Base-by-base conservation (phyloP, 495 filamentous ascomycete species). In the Halenospora varia region DNA sequence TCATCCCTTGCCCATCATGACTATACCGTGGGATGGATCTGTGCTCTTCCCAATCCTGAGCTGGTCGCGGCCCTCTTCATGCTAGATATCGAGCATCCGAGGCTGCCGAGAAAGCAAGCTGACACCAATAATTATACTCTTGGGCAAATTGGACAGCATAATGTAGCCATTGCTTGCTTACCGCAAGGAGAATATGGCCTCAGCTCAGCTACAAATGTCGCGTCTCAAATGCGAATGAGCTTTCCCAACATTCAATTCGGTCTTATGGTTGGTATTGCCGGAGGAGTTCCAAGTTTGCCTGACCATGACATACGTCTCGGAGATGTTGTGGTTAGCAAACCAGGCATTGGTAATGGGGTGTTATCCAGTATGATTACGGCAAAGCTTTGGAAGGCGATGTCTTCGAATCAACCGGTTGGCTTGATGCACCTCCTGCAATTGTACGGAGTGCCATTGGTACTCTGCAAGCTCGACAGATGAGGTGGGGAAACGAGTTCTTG, bases 21-120 rank as follows among this genome's bases (percentile, higher is more conserved):
- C 10, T 83, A 79, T 55, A 75, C 70, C 1, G 68, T 83, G 9
- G 79, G 75, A 26, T 79, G 75, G 74, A 73, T 82, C 26, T 81
- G 73, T 59, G 72, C 77, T 1, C 60, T 82, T 3, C 53, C 62
- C 2, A 6, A 4, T 6, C 59, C 61, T 13, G 79, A 82, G 60
- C 54, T 62, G 6, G 67, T 72, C 15, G 79, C 77, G 0, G 78
- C 73, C 2, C 48, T 48, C 22, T 67, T 64, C n/a, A 73, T 78
- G 61, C 71, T 84, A 1, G 79, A 85, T 56, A 71, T 75, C 55
- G 55, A 69, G 10, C 72, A 80, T 60, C 61, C 60, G 6, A 11
- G 35, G n/a, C 61, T 26, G 60, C 54, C 42, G 9, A 10, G 13
- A 20, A 18, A n/a, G 26, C 25, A n/a, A 9, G 18, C 54, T 3